Conservation (phyloP, 192 early-diverging fungal genomes). For the Coemansia aciculifera region DNA sequence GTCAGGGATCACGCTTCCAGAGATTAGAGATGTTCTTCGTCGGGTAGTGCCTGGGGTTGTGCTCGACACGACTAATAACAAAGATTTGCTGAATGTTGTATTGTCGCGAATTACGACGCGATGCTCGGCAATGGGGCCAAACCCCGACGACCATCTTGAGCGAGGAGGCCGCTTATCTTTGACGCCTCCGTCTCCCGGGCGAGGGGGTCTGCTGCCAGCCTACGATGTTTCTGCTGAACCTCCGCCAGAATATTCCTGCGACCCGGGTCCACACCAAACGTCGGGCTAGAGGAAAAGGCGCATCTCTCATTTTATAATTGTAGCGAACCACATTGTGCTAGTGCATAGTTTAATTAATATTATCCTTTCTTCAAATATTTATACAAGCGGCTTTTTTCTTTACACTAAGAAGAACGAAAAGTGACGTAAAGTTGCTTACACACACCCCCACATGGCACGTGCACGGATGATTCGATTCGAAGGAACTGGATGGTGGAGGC, state of each 20-base stretch:
- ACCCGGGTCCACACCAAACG: neutral
- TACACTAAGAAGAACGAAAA: neutral
- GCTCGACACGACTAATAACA: conserved; percentile 26
- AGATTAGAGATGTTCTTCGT: conserved; percentile 22
- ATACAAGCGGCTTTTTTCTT: neutral
- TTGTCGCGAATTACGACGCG: conserved; percentile 23
- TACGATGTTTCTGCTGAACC: conserved; percentile 5
- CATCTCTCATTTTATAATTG: neutral
- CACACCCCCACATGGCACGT: neutral
- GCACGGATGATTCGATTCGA: conserved; percentile 2
- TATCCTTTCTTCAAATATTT: neutral
- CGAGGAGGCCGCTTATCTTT: neutral
- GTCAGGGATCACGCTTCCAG: conserved; percentile 30
- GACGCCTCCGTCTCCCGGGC: neutral
- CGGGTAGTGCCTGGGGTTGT: conserved; percentile 11
- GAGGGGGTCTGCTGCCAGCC: conserved; percentile 6
- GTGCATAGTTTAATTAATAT: neutral
- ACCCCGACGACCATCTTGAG: neutral
- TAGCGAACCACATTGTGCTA: neutral
- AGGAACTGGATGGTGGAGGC: neutral
- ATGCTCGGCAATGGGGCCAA: conserved; percentile 5
- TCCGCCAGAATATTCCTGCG: conserved; percentile 12
- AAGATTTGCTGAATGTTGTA: conserved; percentile 16
- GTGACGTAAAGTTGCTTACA: neutral
- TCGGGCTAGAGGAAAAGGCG: neutral